Evolutionary conservation across 225 moss, liverwort and hornwort species (phyloP), one percentile per base, ranked within the genome.

Genomic region (Climacium dendroides): DNA sequence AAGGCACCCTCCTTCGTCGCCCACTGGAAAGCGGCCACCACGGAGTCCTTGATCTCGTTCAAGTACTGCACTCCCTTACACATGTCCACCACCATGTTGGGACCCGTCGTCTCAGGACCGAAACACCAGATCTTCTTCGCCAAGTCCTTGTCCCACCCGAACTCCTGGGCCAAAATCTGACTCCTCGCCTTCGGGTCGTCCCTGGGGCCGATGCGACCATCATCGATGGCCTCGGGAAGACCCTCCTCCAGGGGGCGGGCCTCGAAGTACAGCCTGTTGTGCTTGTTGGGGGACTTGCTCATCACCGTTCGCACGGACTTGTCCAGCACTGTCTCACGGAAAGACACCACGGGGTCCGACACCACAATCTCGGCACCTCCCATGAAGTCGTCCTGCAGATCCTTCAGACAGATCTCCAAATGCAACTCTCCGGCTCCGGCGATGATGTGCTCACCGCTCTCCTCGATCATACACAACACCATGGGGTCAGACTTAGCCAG

Each of bases 41-140:
- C 90, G 1, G 94, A 92, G 79, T 94, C 92, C 94, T 94, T 92
- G 78, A 94, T 92, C 41, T 94, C 94, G 81, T 90, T 94, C 89
- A 94, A 72, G 88, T 94, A 94, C 91, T 94, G 94, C 82, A 94
- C 94, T 79, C 94, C 94, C 92, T 94, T 94, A 60, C 92, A 92
- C 94, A 94, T 92, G 71, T 94, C 94, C 89, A 94, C 94, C 87
- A 94, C 90, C 90, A 94, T 92, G 91, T 94, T 94, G 4, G 94
- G 94, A 17, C 94, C 94, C 3, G 91, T 92, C 41, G 92, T 94
- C 90, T 94, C 94, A 0, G 94, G 94, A 22, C 94, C 94, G 57
- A 94, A 94, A 34, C 94, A 92, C 94, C 94, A 94, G 43, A 94
- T 92, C 94, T 92, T 92, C 92, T 94, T 94, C 62, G 94, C 92